These are phyloP conservation scores for Jaenimonas drosophilae DNA, from an alignment of 208 protist species.

Conservation along the genomic window DNA sequence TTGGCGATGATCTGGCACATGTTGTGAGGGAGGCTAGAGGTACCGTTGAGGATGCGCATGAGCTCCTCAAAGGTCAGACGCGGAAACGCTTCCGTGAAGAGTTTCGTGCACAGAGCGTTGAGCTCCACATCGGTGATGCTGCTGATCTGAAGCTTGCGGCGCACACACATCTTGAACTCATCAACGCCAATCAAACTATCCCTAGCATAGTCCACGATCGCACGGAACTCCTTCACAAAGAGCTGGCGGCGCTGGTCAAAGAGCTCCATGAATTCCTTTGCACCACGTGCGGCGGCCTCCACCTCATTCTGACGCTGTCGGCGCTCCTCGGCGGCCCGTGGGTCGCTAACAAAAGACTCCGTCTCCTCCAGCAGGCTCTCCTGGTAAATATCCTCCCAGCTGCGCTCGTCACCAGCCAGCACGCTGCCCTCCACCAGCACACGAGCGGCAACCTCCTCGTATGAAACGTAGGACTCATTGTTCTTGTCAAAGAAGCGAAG, in stretches of 20 bases:
- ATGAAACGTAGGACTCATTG: slow-evolving; percentile 84
- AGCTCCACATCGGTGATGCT: slow-evolving; percentile 62
- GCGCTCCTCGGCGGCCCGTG: slow-evolving; percentile 43
- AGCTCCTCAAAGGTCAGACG: slow-evolving; percentile 79
- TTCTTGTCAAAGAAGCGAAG: slow-evolving; percentile 89
- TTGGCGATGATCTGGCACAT: slow-evolving; percentile 50
- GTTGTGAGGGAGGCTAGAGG: slow-evolving; percentile 68
- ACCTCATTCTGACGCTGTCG: slow-evolving; percentile 17
- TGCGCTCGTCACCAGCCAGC: slow-evolving; percentile 50
- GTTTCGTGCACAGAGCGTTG: slow-evolving; percentile 51
- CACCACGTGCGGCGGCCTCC: slow-evolving; percentile 32
- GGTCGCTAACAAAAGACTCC: slow-evolving; percentile 49
- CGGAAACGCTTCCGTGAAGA: slow-evolving; percentile 52
- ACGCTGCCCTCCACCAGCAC: slow-evolving; percentile 63
- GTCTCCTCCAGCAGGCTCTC: slow-evolving; percentile 46
- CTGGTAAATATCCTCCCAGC: slow-evolving; percentile 67
- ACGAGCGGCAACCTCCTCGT: slow-evolving; percentile 76
- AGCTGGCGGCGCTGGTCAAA: slow-evolving; percentile 81
- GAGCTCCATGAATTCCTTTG: slow-evolving; percentile 58
- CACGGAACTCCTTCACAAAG: slow-evolving; percentile 82
- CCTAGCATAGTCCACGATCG: slow-evolving; percentile 77
- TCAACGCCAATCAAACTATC: slow-evolving; percentile 78
- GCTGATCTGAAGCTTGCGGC: slow-evolving; percentile 49
- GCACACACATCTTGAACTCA: slow-evolving; percentile 80
- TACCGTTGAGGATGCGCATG: slow-evolving; percentile 78